Percentiles rank a stretch among this genome's conserved stretches.
These are phyloP conservation scores for Oryza coarctata DNA, from an alignment of 176 grass and related monocot species.

Conservation along the genomic window DNA sequence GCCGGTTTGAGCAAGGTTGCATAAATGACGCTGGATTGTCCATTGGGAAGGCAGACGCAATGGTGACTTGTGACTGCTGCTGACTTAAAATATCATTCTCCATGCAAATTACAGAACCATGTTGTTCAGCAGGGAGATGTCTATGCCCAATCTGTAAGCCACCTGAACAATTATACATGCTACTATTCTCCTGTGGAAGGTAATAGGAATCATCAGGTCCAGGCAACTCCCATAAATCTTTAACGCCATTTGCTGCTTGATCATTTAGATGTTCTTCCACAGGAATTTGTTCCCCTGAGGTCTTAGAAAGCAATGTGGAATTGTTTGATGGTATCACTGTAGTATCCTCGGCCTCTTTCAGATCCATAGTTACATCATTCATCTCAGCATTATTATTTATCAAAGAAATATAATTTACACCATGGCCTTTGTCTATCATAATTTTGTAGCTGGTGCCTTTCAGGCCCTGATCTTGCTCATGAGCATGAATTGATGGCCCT, in stretches of 20 bases:
- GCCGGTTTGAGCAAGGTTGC: slow-evolving; percentile 33
- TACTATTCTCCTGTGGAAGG: slow-evolving; percentile 32
- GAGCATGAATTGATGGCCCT: slow-evolving; percentile 11
- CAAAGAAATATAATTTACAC: slow-evolving; percentile 25
- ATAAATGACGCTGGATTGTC: slow-evolving; percentile 29
- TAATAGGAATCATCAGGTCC: slow-evolving; percentile 34
- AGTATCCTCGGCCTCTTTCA: slow-evolving; percentile 9
- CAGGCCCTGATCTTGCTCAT: slow-evolving; percentile 22
- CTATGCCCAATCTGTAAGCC: slow-evolving; percentile 35
- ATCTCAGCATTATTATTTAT: slow-evolving; percentile 23
- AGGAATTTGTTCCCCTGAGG: slow-evolving; percentile 21
- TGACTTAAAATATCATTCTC: slow-evolving; percentile 33
- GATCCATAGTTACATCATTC: slow-evolving; percentile 2
- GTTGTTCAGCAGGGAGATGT: slow-evolving; percentile 26
- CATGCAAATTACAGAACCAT: slow-evolving; percentile 35
- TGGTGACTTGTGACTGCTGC: slow-evolving; percentile 19
- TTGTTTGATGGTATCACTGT: slow-evolving; percentile 18
- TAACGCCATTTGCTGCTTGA: slow-evolving; percentile 24
- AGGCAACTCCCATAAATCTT: slow-evolving; percentile 35
- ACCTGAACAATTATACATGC: slow-evolving; percentile 15
- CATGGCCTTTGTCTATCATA: background rate
- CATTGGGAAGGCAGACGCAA: slow-evolving; percentile 32
- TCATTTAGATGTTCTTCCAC: slow-evolving; percentile 25
- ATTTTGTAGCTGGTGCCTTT: slow-evolving; percentile 4
- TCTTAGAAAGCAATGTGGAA: slow-evolving; percentile 22